These are phyloP conservation scores for Dentipellis sp. DNA, from an alignment of 768 basidiomycete genomes.

Conservation along the genomic window DNA sequence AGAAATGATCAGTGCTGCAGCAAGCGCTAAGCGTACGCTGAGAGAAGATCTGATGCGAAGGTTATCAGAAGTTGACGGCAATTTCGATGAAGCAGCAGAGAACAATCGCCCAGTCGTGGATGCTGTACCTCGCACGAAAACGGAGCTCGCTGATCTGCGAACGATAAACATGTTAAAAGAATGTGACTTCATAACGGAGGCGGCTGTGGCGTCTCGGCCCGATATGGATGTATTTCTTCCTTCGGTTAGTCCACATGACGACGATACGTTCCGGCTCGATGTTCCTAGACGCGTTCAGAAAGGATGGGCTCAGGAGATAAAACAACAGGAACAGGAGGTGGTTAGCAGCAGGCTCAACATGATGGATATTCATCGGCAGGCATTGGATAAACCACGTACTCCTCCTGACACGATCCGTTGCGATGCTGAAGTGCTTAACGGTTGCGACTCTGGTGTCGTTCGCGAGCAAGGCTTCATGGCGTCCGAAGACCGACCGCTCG, in stretches of 20 bases:
- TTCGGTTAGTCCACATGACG: background rate
- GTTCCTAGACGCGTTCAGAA: no score
- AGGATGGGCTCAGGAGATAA: no score
- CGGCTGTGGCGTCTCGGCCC: no score
- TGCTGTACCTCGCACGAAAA: no score
- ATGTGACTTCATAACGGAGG: no score
- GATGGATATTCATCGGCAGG: no score
- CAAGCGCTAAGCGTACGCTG: background rate
- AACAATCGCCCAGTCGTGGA: background rate
- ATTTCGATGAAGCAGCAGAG: background rate
- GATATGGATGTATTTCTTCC: no score
- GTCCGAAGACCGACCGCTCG: background rate
- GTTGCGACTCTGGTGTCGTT: background rate
- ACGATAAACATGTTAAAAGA: background rate
- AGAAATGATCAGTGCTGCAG: conserved; percentile 16
- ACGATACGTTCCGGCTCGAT: background rate
- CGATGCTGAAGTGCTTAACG: background rate
- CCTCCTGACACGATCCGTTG: no score
- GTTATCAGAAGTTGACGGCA: background rate
- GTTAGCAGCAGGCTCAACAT: no score
- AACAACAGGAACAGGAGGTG: no score
- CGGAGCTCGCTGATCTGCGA: background rate
- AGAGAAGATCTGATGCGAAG: background rate
- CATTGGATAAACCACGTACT: no score
- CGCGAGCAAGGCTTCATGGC: no score